phyloP scores from a whole-genome alignment of 495 filamentous ascomycete genomes.

The Friedmanniomyces simplex region DNA sequence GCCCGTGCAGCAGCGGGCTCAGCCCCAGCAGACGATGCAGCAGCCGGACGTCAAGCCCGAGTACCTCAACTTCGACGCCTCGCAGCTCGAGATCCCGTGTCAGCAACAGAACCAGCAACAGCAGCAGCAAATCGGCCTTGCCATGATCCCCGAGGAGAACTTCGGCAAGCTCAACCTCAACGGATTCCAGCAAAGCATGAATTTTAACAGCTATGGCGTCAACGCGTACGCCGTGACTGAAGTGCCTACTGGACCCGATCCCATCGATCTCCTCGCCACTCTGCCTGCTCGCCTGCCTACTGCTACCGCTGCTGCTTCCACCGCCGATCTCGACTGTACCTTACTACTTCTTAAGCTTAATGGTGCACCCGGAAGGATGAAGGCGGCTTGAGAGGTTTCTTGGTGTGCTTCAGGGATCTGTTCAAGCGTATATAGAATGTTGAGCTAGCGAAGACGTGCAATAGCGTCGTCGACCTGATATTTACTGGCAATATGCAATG shows the following conservation, averaged over 20 bases:
- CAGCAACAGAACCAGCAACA: slow-evolving; percentile 41
- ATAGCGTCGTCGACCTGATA: too few species aligned
- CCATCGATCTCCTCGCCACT: slow-evolving; percentile 7
- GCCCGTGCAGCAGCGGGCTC: slow-evolving; percentile 20
- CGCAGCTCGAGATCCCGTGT: slow-evolving; percentile 39
- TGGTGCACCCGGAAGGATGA: slow-evolving; percentile 9
- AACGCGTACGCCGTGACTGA: slow-evolving; percentile 72
- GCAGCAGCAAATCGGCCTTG: slow-evolving; percentile 49
- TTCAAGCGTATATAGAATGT: too few species aligned
- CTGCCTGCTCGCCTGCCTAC: not conserved
- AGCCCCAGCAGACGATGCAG: slow-evolving; percentile 34
- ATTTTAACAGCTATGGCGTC: slow-evolving; percentile 45
- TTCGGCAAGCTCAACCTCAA: slow-evolving; percentile 53
- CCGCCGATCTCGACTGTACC: not conserved
- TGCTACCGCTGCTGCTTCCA: not conserved
- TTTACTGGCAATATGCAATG: too few species aligned
- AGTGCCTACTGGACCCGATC: slow-evolving; percentile 55
- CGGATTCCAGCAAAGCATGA: slow-evolving; percentile 45
- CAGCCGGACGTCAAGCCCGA: slow-evolving; percentile 30
- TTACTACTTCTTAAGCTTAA: slow-evolving; percentile 16
- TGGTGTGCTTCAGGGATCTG: too few species aligned
- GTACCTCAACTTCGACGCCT: slow-evolving; percentile 19
- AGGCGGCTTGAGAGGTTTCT: slow-evolving; percentile 19
- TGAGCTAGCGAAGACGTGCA: too few species aligned
- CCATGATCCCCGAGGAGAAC: slow-evolving; percentile 56